Percentiles rank a stretch among this genome's conserved stretches.
These are phyloP conservation scores for Xanthoconium separans DNA, from an alignment of 1,284 basidiomycete species.

Conservation along the genomic window DNA sequence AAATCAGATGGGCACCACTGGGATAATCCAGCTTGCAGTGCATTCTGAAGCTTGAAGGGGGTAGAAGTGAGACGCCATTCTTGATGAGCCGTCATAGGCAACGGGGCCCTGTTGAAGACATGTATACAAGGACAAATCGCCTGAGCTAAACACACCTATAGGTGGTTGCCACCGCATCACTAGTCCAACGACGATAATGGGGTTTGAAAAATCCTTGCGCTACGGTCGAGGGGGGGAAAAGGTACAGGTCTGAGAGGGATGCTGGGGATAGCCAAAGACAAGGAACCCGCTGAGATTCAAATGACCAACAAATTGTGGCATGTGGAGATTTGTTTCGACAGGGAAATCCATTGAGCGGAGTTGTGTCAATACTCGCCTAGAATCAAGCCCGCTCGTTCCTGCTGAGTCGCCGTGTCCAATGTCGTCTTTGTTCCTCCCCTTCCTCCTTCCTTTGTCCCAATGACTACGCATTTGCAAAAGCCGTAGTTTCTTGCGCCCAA, in stretches of 20 bases:
- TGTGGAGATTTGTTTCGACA: slow-evolving; percentile 12
- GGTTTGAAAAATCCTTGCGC: not conserved
- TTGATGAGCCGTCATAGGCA: no score
- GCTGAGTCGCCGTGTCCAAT: not conserved
- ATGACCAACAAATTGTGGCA: slow-evolving; percentile 7
- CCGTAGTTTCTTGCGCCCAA: slow-evolving; percentile 1
- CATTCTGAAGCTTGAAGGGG: not conserved
- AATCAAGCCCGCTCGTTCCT: not conserved
- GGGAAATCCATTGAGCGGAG: slow-evolving; percentile 18
- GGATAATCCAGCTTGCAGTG: no score
- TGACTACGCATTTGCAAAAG: not conserved
- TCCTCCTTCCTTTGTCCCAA: not conserved
- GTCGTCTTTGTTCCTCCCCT: not conserved
- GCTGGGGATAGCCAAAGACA: not conserved
- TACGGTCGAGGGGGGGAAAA: not conserved
- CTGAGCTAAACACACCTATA: not conserved
- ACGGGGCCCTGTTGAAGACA: no score
- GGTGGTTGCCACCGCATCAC: no score
- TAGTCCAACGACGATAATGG: not conserved
- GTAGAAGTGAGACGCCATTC: not conserved
- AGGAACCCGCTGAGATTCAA: slow-evolving; percentile 8
- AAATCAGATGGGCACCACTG: no score
- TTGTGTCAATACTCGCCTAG: slow-evolving; percentile 8
- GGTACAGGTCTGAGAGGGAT: not conserved
- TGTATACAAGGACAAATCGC: no score